Conservation (phyloP, 2,329 filamentous ascomycete species). For the Aspergillaceae sp. region DNA sequence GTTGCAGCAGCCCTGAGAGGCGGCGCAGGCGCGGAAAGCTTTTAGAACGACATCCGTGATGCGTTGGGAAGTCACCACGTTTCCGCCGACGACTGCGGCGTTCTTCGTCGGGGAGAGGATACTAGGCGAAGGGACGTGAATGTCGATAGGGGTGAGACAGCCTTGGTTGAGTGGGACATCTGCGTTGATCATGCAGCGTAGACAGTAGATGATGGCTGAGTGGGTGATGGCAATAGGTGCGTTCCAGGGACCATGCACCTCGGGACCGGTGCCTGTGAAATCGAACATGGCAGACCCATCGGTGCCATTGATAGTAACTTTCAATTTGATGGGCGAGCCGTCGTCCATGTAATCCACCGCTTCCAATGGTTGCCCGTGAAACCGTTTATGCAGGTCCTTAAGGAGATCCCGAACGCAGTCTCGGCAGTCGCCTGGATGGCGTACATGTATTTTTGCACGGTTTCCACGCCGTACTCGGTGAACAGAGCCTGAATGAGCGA, state of each 20-base stretch:
- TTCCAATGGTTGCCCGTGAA: constrained; percentile 61
- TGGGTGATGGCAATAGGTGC: constrained; percentile 75
- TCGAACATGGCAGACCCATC: constrained; percentile 72
- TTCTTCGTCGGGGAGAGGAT: constrained; percentile 68
- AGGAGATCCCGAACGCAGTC: constrained; percentile 62
- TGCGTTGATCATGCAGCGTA: constrained; percentile 68
- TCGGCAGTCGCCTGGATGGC: constrained; percentile 77
- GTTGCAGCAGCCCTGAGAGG: constrained; percentile 72
- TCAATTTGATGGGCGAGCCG: constrained; percentile 66
- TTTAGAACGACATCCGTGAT: constrained; percentile 77
- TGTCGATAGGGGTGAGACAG: constrained; percentile 66
- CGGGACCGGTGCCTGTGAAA: constrained; percentile 67
- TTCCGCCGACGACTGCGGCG: constrained; percentile 74
- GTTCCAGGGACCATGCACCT: constrained; percentile 74
- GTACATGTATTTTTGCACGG: constrained; percentile 76
- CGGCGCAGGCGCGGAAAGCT: constrained; percentile 70
- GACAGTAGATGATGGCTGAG: constrained; percentile 76
- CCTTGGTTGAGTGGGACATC: constrained; percentile 84
- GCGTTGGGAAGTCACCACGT: constrained; percentile 69
- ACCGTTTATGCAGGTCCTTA: constrained; percentile 60
- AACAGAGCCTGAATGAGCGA: constrained; percentile 66
- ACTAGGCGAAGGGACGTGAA: constrained; percentile 59
- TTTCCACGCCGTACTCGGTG: constrained; percentile 65
- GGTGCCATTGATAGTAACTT: constrained; percentile 63
- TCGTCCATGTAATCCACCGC: constrained; percentile 83